Percentiles rank a stretch among this genome's conserved stretches.
Conservation (phyloP, 140 eudicot genomes). For the Erigeron philadelphicus region DNA sequence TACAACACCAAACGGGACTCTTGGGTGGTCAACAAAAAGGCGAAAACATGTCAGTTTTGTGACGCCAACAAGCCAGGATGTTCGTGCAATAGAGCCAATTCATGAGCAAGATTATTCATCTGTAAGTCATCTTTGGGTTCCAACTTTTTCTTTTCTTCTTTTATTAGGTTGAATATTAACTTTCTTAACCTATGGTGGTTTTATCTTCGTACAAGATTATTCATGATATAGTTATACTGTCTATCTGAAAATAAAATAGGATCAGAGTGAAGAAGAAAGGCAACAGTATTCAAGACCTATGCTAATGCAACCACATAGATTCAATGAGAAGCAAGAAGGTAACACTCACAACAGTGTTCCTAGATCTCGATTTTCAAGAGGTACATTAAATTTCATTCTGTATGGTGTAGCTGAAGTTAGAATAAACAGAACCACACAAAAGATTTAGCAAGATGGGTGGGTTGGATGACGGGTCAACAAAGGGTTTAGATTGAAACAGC, state of each 20-base stretch:
- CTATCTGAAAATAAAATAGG: constrained; percentile 23
- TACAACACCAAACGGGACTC: constrained; percentile 38
- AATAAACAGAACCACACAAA: background rate
- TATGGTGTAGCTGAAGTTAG: background rate
- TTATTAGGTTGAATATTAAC: background rate
- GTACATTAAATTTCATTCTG: constrained; percentile 21
- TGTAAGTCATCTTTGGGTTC: constrained; percentile 41
- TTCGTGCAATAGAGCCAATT: constrained; percentile 26
- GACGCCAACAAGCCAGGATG: constrained; percentile 46
- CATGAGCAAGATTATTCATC: constrained; percentile 27
- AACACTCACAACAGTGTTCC: constrained; percentile 32
- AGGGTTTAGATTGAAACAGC: no score
- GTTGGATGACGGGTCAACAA: no score
- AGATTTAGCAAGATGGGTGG: no score
- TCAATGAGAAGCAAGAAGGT: constrained; percentile 32
- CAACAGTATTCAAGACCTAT: constrained; percentile 29
- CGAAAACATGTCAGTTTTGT: constrained; percentile 38
- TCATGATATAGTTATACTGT: constrained; percentile 6
- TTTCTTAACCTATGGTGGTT: background rate
- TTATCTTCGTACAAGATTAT: background rate
- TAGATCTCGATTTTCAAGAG: constrained; percentile 59
- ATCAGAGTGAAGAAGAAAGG: constrained; percentile 20
- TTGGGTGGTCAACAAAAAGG: constrained; percentile 48
- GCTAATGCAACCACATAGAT: constrained; percentile 34
- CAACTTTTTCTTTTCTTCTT: background rate